Conservation (phyloP, 441 rosid genomes). For the Heliophila coronopifolia region DNA sequence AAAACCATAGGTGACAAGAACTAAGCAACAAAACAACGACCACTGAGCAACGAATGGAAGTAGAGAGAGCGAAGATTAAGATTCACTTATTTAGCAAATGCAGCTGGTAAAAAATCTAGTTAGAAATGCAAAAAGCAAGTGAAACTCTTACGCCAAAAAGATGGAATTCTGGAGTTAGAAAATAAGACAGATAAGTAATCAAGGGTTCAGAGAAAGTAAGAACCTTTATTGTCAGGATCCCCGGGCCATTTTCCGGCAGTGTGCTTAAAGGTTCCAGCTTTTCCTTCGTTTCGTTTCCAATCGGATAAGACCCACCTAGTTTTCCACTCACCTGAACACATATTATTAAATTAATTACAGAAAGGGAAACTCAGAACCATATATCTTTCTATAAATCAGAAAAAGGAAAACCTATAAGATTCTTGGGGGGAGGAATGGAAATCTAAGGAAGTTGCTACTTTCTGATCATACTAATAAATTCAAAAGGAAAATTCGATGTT, state of each 20-base stretch:
- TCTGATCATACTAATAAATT: background rate
- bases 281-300: constrained; percentile 88
- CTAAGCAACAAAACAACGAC: background rate
- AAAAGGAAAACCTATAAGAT: constrained; percentile 14
- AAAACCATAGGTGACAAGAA: background rate
- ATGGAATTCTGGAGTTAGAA: background rate
- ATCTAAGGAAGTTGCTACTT: background rate
- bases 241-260: constrained; percentile 89
- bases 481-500: background rate
- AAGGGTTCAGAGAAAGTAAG: constrained; percentile 7
- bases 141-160: background rate
- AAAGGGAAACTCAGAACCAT: constrained; percentile 3
- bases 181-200: background rate
- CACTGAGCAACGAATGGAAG: background rate
- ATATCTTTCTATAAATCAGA: background rate
- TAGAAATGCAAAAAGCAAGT: background rate
- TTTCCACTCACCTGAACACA: constrained; percentile 75
- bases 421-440: background rate
- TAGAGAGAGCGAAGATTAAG: background rate
- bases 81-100: background rate
- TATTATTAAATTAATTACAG: constrained; percentile 3
- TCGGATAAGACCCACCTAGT: constrained; percentile 87
- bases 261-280: constrained; percentile 81
- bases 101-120: background rate
- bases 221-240: constrained; percentile 87